Base-by-base conservation (phyloP, 1,284 basidiomycete genomes). In the Apiotrichum siamense region DNA sequence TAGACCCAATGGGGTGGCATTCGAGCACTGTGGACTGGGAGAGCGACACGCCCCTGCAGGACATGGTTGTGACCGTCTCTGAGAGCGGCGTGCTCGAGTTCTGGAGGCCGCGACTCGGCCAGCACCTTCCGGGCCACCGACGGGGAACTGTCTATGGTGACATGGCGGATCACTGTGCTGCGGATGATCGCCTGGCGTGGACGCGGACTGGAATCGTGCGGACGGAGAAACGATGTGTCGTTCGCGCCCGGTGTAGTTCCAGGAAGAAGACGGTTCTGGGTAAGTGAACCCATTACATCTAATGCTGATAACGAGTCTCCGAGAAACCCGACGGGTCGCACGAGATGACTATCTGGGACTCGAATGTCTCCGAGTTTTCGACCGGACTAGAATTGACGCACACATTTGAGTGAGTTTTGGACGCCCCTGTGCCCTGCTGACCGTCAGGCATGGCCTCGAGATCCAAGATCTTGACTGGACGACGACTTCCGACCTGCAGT, bases 331-430 rank as follows among this genome's bases (percentile, higher is more conserved):
- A 66, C 42, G 64, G 84, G 79, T 2, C 79, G 37, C 58, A 88
- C 54, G 87, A 92, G 65, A 73, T 94, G 49, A 90, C 88, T 0
- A 88, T 97, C 20, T 96, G 90, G 90, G 89, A 96, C 70, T 93
- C 89, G 0, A 86, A 86, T 54, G 87, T 87, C 67, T 90, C 87
- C n/a, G 88, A 93, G 68, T 97, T 96, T 69, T 83, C 88, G 5
- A 87, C 87, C 1, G 92, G 92, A 2, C 75, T 91, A 43, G 90
- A 94, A 70, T 85, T 84, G 63, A 77, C 78, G 27, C 76, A 78
- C 29, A 69, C 80, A 13, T 83, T 83, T 53, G 78, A 77, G 87
- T 87, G 60, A 49, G 75, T 64, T 17, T 9, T 26, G 4, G 2
- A 2, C 15, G 25, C 20, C 17, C 9, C 2, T n/a, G 4, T 10